phyloP scores from a whole-genome alignment of 345 rosid species.

The Pistacia integerrima region DNA sequence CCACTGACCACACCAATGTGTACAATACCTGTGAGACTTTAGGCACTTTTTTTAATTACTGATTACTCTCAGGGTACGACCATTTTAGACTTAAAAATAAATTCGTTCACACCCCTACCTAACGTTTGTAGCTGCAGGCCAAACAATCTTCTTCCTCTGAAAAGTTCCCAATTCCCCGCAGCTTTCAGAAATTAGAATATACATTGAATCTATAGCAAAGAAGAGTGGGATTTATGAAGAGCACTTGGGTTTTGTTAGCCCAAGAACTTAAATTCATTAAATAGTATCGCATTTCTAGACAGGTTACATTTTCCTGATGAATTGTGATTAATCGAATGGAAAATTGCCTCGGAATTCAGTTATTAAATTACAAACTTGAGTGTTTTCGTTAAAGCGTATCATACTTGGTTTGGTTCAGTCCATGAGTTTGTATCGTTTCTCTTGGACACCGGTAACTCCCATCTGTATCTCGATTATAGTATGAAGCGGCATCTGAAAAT shows the following conservation, averaged over 20 bases:
- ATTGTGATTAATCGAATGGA: slow-evolving; percentile 15
- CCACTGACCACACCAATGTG: not conserved
- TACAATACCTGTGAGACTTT: not conserved
- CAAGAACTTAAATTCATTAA: not conserved
- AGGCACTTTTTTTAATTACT: not conserved
- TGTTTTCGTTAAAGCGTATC: not conserved
- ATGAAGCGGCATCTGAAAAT: slow-evolving; percentile 90
- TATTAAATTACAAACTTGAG: slow-evolving; percentile 5
- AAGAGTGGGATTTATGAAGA: not conserved
- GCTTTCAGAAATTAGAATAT: not conserved
- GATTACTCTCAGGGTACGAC: no score
- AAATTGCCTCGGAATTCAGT: not conserved
- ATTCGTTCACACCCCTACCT: not conserved
- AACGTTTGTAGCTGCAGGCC: not conserved
- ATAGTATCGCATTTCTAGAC: not conserved
- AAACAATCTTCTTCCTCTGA: not conserved
- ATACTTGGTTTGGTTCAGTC: slow-evolving; percentile 40
- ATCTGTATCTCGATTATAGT: slow-evolving; percentile 98
- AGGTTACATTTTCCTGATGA: slow-evolving; percentile 22
- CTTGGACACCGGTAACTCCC: slow-evolving; percentile 99
- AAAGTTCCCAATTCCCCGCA: not conserved
- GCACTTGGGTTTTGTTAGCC: not conserved
- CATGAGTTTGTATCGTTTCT: slow-evolving; percentile 99
- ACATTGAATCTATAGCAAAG: not conserved
- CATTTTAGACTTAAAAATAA: not conserved